A percentile compares a stretch with the other conserved stretches of the same genome.
Conservation (phyloP, 2,329 filamentous ascomycete species). For the Chaetomium sp. region DNA sequence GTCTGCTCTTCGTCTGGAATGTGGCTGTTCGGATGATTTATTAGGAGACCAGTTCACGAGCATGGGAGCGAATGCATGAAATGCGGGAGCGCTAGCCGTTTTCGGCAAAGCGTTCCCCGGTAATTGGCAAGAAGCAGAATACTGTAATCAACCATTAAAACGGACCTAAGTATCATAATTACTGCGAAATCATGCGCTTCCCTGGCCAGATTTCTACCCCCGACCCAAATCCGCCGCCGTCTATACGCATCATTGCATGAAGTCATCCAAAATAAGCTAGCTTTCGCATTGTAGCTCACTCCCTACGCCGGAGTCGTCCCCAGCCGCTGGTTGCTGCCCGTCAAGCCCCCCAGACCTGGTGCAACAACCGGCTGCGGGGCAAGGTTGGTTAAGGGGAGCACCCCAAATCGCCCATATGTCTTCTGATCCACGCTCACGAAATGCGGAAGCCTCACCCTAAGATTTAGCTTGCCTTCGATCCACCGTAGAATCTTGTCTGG, state of each 20-base stretch:
- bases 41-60: neutral
- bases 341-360: conserved; percentile 58
- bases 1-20: neutral
- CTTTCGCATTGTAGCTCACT: no score
- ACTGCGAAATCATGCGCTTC: no score
- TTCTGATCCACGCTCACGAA: conserved; percentile 95
- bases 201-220: neutral
- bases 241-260: conserved; percentile 7
- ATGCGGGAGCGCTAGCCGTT: conserved; percentile 14
- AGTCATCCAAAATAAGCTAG: neutral
- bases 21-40: neutral
- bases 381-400: conserved; percentile 57
- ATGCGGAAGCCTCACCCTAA: conserved; percentile 77
- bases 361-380: conserved; percentile 38
- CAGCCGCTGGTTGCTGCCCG: conserved; percentile 60
- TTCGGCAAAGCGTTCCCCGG: neutral
- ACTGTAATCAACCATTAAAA: neutral
- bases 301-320: conserved; percentile 40
- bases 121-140: neutral
- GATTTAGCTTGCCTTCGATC: conserved; percentile 81
- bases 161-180: neutral
- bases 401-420: conserved; percentile 87
- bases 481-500: conserved; percentile 82
- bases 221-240: neutral
- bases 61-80: conserved; percentile 12